Conservation (phyloP, 116 monocot genomes). For the Zostera marina region DNA sequence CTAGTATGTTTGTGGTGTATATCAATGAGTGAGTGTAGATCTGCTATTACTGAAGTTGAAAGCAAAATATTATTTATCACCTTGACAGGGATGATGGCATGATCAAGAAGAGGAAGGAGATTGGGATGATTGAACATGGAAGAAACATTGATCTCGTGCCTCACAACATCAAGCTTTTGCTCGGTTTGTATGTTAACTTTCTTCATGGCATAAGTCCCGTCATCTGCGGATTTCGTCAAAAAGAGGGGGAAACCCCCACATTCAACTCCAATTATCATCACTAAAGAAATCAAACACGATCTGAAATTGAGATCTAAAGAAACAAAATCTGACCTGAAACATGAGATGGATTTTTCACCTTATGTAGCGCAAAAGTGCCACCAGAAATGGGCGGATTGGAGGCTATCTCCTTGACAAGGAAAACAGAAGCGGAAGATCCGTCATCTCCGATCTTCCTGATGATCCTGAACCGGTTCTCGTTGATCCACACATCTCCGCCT, state of each 20-base stretch:
- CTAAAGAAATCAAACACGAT: neutral
- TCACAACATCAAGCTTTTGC: slow-evolving; percentile 71
- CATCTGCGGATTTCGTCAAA: slow-evolving; percentile 26
- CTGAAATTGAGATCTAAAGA: too few relatives aligned
- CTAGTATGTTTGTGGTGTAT: too few relatives aligned
- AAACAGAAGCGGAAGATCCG: slow-evolving; percentile 40
- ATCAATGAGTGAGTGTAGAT: too few relatives aligned
- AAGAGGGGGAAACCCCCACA: neutral
- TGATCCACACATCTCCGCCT: slow-evolving; percentile 88
- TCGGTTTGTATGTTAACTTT: slow-evolving; percentile 71
- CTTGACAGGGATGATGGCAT: slow-evolving; percentile 74
- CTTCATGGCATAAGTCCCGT: slow-evolving; percentile 82
- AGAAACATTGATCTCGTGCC: slow-evolving; percentile 73
- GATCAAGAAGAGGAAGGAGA: slow-evolving; percentile 89
- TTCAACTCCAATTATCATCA: neutral
- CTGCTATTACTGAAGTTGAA: too few relatives aligned
- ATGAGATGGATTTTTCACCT: slow-evolving; percentile 43
- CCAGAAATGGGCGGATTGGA: slow-evolving; percentile 6
- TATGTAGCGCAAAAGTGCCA: slow-evolving; percentile 23
- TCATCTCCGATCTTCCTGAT: slow-evolving; percentile 71
- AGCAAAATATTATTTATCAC: slow-evolving; percentile 13
- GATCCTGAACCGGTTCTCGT: slow-evolving; percentile 78
- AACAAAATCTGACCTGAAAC: slow-evolving; percentile 33
- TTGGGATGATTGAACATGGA: slow-evolving; percentile 84
- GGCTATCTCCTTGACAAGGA: slow-evolving; percentile 69